phyloP scores from a whole-genome alignment of 2,329 filamentous ascomycete genomes.

The Cladophialophora carrionii region DNA sequence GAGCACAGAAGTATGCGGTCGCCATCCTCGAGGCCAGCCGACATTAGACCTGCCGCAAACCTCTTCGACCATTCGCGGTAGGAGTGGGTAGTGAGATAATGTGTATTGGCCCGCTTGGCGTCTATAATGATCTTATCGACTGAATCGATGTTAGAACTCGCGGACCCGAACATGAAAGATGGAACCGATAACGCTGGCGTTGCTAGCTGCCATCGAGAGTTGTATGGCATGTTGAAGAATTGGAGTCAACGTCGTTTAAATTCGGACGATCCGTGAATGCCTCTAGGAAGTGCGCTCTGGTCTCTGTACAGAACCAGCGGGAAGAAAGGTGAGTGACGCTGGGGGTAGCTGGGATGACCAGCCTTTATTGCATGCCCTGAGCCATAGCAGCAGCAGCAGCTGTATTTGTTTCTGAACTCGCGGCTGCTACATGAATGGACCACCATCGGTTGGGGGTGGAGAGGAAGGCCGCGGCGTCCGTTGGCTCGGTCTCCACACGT shows the following conservation, averaged over 20 bases:
- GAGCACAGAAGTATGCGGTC: constrained; percentile 61
- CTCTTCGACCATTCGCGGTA: constrained; percentile 74
- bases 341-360: not conserved
- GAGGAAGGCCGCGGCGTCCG: not conserved
- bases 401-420: not conserved
- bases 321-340: not conserved
- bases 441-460: not conserved
- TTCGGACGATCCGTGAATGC: not conserved
- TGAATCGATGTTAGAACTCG: constrained; percentile 51
- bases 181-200: constrained; percentile 53
- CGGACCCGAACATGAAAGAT: constrained; percentile 56
- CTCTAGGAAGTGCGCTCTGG: not conserved
- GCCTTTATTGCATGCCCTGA: not conserved
- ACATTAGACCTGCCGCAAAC: constrained; percentile 61
- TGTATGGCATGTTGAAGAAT: constrained; percentile 53
- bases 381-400: not conserved
- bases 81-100: constrained; percentile 65
- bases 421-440: not conserved
- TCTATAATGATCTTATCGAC: constrained; percentile 62
- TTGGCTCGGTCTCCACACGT: constrained; percentile 10
- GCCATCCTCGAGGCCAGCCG: constrained; percentile 43
- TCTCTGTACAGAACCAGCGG: not conserved
- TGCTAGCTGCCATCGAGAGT: constrained; percentile 54
- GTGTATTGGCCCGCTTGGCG: constrained; percentile 66
- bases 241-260: not conserved